phyloP scores from a whole-genome alignment of 1,284 basidiomycete species.

The Termitomyces sp. region DNA sequence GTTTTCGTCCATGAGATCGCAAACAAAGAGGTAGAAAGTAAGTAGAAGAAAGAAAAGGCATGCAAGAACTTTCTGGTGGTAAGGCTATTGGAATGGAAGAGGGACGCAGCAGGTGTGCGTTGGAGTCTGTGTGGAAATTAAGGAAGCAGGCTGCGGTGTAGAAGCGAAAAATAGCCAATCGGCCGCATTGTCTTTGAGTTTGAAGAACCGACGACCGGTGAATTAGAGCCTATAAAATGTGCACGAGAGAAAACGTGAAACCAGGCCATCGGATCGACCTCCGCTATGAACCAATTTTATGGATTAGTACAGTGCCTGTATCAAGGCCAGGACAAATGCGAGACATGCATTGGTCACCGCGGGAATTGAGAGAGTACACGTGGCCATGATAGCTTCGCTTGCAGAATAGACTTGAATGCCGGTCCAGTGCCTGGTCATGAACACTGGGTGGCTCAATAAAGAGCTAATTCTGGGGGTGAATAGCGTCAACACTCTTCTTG shows the following conservation, averaged over 20 bases:
- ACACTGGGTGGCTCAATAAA: too few relatives aligned
- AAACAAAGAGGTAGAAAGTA: not conserved
- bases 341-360: not conserved
- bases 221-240: not conserved
- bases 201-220: not conserved
- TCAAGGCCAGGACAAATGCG: not conserved
- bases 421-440: not conserved
- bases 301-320: not conserved
- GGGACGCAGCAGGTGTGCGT: not conserved
- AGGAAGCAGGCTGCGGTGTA: not conserved
- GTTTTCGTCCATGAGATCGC: not conserved
- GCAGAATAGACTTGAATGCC: not conserved
- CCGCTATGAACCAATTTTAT: too few relatives aligned
- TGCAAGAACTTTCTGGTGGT: not conserved
- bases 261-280: not conserved
- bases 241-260: too few relatives aligned
- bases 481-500: too few relatives aligned
- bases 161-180: not conserved
- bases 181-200: not conserved
- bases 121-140: not conserved
- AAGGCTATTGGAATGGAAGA: not conserved
- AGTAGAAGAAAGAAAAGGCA: not conserved
- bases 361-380: not conserved
- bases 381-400: not conserved
- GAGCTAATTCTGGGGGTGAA: too few relatives aligned